Percentiles rank a stretch among this genome's conserved stretches.
phyloP scores from a whole-genome alignment of 208 protist species.

The Balamuthia mandrillaris region DNA sequence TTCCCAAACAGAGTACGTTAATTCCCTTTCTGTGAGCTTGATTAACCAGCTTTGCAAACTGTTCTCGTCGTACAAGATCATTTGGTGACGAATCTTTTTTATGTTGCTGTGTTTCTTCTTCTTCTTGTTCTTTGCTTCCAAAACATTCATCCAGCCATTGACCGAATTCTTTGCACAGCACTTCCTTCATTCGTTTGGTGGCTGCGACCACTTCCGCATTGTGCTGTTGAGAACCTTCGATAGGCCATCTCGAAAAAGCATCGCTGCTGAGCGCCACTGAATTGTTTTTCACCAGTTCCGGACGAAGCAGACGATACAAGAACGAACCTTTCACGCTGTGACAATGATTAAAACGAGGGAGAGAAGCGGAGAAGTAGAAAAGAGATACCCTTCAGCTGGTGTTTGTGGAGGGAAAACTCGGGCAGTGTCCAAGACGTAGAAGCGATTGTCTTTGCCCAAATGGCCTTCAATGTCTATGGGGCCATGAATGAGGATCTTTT shows the following conservation, averaged over 20 bases:
- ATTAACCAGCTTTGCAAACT: background rate
- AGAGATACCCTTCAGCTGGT: background rate
- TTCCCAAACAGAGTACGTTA: slow-evolving; percentile 11
- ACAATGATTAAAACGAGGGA: background rate
- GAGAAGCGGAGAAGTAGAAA: background rate
- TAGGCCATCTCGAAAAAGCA: slow-evolving; percentile 31
- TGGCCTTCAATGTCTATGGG: background rate
- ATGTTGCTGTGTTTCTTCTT: no score
- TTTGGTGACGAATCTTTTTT: background rate
- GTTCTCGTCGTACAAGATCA: background rate
- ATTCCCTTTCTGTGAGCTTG: background rate
- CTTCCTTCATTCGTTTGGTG: background rate
- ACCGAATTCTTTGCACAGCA: background rate
- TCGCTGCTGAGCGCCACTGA: background rate
- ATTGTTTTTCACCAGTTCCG: background rate
- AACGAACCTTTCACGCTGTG: background rate
- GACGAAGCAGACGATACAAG: background rate
- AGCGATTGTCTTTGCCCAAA: background rate
- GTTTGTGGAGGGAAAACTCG: slow-evolving; percentile 11
- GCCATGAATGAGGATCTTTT: background rate
- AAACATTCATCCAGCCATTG: background rate
- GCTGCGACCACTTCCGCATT: background rate
- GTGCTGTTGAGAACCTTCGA: background rate
- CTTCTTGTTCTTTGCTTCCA: no score
- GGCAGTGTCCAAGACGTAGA: slow-evolving; percentile 1